A percentile compares a stretch with the other conserved stretches of the same genome.
These are phyloP conservation scores for Xylariaceae sp. DNA, from an alignment of 2,329 filamentous ascomycete species.

Conservation along the genomic window DNA sequence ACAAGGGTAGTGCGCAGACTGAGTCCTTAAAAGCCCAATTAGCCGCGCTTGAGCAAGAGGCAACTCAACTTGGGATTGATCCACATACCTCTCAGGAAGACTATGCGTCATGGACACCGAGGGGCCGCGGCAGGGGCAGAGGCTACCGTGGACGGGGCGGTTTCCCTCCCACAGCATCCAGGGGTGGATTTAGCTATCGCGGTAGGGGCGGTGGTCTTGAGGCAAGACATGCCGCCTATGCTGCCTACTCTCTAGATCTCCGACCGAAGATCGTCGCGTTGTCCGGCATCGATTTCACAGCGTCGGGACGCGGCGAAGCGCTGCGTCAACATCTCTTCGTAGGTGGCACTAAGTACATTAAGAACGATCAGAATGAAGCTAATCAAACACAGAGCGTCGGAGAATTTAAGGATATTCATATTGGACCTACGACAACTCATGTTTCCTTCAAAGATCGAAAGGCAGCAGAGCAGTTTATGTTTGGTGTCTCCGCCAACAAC, in stretches of 20 bases:
- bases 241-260: constrained; percentile 69
- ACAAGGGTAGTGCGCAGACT: constrained; percentile 44
- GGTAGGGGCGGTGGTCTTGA: constrained; percentile 36
- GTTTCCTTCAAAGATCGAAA: constrained; percentile 64
- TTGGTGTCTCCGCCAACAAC: constrained; percentile 43
- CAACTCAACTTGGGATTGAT: constrained; percentile 64
- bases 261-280: constrained; percentile 65
- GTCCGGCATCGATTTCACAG: constrained; percentile 59
- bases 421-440: constrained; percentile 41
- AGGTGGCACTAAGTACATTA: constrained; percentile 28
- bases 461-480: constrained; percentile 67
- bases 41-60: constrained; percentile 69
- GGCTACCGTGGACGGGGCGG: constrained; percentile 33
- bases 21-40: constrained; percentile 67
- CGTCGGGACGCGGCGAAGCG: constrained; percentile 60
- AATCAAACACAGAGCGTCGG: constrained; percentile 51
- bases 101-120: constrained; percentile 28
- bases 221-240: constrained; percentile 45
- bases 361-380: constrained; percentile 2
- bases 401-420: constrained; percentile 56
- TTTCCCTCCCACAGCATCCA: constrained; percentile 30
- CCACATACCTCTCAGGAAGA: constrained; percentile 46
- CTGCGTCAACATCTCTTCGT: constrained; percentile 69
- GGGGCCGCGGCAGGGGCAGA: constrained; percentile 36
- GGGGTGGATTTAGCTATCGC: constrained; percentile 43